Evolutionary conservation across 78 protist species (phyloP).

Genomic region (Andalucia godoyi): DNA sequence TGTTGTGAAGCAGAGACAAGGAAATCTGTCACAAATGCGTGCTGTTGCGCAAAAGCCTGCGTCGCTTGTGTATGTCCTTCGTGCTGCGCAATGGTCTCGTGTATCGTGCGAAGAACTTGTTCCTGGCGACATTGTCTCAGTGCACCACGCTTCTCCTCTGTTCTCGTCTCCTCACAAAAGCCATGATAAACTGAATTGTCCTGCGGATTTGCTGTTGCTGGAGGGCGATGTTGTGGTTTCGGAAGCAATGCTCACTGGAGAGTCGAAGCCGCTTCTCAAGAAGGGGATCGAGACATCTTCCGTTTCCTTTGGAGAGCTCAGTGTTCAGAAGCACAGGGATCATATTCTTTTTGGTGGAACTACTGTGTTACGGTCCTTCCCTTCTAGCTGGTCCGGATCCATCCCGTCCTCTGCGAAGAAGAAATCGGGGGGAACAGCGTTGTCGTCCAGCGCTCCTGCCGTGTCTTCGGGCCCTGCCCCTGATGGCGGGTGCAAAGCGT

Average conservation of each 20-base stretch:
- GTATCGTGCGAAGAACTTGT: slow-evolving; percentile 7
- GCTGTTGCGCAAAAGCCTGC: slow-evolving; percentile 5
- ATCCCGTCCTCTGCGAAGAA: neutral
- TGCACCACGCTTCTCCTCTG: slow-evolving; percentile 3
- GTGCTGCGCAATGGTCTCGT: slow-evolving; percentile 19
- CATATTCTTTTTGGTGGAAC: slow-evolving; percentile 80
- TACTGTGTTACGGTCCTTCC: slow-evolving; percentile 36
- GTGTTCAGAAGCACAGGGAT: slow-evolving; percentile 22
- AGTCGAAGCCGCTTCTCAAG: slow-evolving; percentile 76
- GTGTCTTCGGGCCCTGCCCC: neutral
- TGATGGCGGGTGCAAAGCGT: slow-evolving; percentile 42
- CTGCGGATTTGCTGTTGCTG: slow-evolving; percentile 80
- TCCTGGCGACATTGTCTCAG: slow-evolving; percentile 57
- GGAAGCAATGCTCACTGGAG: slow-evolving; percentile 98
- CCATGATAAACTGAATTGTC: slow-evolving; percentile 8
- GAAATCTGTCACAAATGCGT: slow-evolving; percentile 17
- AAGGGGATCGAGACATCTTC: slow-evolving; percentile 26
- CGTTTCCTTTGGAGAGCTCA: neutral
- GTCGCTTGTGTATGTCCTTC: neutral
- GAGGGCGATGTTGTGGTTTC: slow-evolving; percentile 83
- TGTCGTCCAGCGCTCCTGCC: too few relatives aligned
- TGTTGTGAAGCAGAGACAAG: slow-evolving; percentile 56
- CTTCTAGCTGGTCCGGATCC: neutral
- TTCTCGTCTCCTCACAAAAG: neutral
- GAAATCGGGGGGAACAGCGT: neutral